Evolutionary conservation across 1,139 yeast species (phyloP), one percentile per base, ranked within the genome.

Genomic region (Scheffersomyces stambukii): DNA sequence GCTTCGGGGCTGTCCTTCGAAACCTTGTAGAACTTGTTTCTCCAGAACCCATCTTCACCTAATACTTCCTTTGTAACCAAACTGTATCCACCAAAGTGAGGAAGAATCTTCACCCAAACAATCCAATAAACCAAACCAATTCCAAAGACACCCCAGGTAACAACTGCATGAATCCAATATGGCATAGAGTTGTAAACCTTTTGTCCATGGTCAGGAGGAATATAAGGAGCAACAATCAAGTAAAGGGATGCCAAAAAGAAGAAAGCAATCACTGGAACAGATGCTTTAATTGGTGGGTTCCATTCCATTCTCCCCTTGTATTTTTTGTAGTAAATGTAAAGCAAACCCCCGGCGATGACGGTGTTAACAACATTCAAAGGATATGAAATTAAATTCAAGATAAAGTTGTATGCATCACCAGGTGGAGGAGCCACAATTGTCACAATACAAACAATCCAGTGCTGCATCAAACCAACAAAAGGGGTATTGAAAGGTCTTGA

Each of bases 111-210:
- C 26, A 77, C 70, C 84, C 89, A 81, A 11, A 80, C 53, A 6
- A 77, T 37, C 85, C 89, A 85, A 59, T 83, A 84, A 2, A 70
- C 43, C 15, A 70, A 77, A 38, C 95, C 95, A 34, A 78, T 53
- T 6, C 66, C 83, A 44, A 85, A 81, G 25, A 85, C 67, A 38
- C 81, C 91, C 80, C 88, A 74, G 8, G 93, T 81, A 13, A 82
- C 86, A 28, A 83, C 94, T 47, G 89, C 79, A 53, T 83, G 94
- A 33, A 81, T 70, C 70, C 77, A 85, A 61, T 83, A 85, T 22
- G 93, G 95, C 45, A 82, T 60, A 32, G 52, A 46, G 25, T 74
- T 59, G 66, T 82, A 84, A 34, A 81, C 88, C 27, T 67, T 64
- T 57, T 81, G 82, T 19, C 81, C 83, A 22, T 50, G 62, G 19